Conservation (phyloP, 176 grass and related monocot genomes). For the Aegilops sharonensis region DNA sequence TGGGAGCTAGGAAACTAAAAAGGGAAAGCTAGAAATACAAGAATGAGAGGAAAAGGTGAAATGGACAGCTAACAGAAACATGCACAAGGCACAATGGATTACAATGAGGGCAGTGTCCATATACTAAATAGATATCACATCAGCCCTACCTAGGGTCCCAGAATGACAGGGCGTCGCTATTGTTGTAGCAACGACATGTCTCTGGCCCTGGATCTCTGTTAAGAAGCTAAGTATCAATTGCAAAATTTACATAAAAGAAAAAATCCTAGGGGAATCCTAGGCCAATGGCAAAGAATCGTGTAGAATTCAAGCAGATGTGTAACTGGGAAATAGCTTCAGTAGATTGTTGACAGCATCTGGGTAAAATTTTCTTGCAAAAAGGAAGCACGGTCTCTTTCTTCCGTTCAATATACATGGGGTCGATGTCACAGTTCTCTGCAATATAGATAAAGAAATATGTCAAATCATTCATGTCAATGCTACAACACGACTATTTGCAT, state of each 20-base stretch:
- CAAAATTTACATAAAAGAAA: slow-evolving; percentile 63
- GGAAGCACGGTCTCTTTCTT: slow-evolving; percentile 88
- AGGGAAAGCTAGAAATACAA: not conserved
- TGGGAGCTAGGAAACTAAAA: slow-evolving; percentile 40
- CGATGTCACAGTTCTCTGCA: slow-evolving; percentile 67
- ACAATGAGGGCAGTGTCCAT: slow-evolving; percentile 51
- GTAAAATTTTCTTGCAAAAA: slow-evolving; percentile 96
- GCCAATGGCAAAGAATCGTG: slow-evolving; percentile 42
- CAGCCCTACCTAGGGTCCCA: slow-evolving; percentile 41
- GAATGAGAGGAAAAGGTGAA: not conserved
- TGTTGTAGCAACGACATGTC: slow-evolving; percentile 38
- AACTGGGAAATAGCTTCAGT: slow-evolving; percentile 77
- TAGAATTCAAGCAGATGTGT: slow-evolving; percentile 58
- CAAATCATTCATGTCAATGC: slow-evolving; percentile 11
- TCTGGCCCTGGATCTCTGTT: slow-evolving; percentile 56
- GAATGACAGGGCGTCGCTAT: slow-evolving; percentile 38
- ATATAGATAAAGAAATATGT: slow-evolving; percentile 22
- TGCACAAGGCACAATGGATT: slow-evolving; percentile 37
- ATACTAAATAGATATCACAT: slow-evolving; percentile 52
- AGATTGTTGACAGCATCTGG: slow-evolving; percentile 82
- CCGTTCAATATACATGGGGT: slow-evolving; percentile 81
- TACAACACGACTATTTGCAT: slow-evolving; percentile 3
- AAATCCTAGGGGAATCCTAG: slow-evolving; percentile 34
- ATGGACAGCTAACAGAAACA: slow-evolving; percentile 36
- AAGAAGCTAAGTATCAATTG: slow-evolving; percentile 55